Evolutionary conservation across 2,329 filamentous ascomycete species (phyloP).

Genomic region (Ceratocystiopsis brevicomis): DNA sequence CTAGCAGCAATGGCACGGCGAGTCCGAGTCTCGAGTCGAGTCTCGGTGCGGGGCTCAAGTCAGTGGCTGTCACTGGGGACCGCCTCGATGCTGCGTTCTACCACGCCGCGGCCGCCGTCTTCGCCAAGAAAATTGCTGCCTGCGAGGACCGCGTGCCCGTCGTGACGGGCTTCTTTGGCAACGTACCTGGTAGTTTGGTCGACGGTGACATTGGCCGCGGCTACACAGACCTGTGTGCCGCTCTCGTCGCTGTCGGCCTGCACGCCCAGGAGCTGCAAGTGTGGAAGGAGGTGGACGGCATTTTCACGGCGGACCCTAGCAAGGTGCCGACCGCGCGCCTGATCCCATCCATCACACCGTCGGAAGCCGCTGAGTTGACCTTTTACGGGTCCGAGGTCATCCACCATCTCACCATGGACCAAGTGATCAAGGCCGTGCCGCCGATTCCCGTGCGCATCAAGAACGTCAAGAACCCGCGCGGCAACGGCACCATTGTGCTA

Average conservation of each 20-base stretch:
- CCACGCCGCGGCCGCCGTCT: slow-evolving; percentile 37
- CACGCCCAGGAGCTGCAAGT: slow-evolving; percentile 79
- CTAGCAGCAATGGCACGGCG: not conserved
- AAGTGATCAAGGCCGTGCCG: slow-evolving; percentile 62
- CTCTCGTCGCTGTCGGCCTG: slow-evolving; percentile 77
- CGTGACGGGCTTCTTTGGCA: slow-evolving; percentile 86
- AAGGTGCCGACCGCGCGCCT: slow-evolving; percentile 87
- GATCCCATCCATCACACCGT: slow-evolving; percentile 74
- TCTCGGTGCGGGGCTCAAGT: not conserved
- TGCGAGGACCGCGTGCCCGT: slow-evolving; percentile 49
- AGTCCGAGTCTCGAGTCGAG: too few relatives aligned
- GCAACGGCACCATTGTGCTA: slow-evolving; percentile 62
- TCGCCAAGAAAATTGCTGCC: slow-evolving; percentile 43
- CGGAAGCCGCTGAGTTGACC: slow-evolving; percentile 88
- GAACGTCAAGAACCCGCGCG: slow-evolving; percentile 74
- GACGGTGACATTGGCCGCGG: slow-evolving; percentile 69
- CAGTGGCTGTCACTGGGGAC: slow-evolving; percentile 15
- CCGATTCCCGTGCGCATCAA: slow-evolving; percentile 78
- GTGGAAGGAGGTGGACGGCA: slow-evolving; percentile 87
- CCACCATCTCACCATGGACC: slow-evolving; percentile 97
- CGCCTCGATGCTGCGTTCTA: slow-evolving; percentile 53
- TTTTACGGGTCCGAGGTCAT: slow-evolving; percentile 94
- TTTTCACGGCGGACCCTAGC: slow-evolving; percentile 46
- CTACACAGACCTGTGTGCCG: slow-evolving; percentile 91
- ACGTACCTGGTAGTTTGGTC: slow-evolving; percentile 75